Base-by-base conservation (phyloP, 768 basidiomycete genomes). In the Daedaleopsis nitida region DNA sequence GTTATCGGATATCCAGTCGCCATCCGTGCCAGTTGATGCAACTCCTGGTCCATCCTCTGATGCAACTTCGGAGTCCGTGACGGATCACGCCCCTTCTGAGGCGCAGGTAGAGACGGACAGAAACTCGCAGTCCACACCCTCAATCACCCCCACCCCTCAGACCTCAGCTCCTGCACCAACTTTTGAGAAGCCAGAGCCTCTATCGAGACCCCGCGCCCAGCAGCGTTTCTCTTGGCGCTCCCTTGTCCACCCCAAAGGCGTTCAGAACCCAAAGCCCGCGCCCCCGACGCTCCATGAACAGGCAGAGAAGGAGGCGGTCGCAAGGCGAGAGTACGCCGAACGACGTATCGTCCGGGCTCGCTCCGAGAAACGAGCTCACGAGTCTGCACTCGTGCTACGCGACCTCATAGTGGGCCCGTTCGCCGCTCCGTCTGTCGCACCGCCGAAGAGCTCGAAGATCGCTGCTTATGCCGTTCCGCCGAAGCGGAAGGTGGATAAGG, bases 321-420 rank as follows among this genome's bases (percentile, higher is more conserved):
- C 44, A 11, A 52, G 55, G 19, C 57, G 58, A 42, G 60, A 65
- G 55, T 62, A 59, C n/a, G 21, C 49, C 19, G 55, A 59, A 23
- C 64, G 50, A 16, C 57, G 19, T 17, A 60, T 54, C 3, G 14
- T 47, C 1, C 60, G 58, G 21, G 53, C 81, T 12, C 78, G 72
- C 43, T 78, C 85, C 8, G 83, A 89, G 54, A 86, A 80, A 69
- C 81, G 81, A 4, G 88, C 89, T 19, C 81, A 82, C 66, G 78
- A 86, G 62, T 85, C 83, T 19, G 92, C 92, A 2, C 61, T 82
- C 55, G 72, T 85, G 47, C 76, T 91, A 43, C 87, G 88, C 55
- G 78, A 84, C 10, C 77, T 92, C 64, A 93, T 93, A 63, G 72
- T 90, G 62, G 92, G 91, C 2, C 77, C 78, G 23, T 64, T 59